Evolutionary conservation across 257 asterid genomes (phyloP).

Genomic region (Plantago ovata): DNA sequence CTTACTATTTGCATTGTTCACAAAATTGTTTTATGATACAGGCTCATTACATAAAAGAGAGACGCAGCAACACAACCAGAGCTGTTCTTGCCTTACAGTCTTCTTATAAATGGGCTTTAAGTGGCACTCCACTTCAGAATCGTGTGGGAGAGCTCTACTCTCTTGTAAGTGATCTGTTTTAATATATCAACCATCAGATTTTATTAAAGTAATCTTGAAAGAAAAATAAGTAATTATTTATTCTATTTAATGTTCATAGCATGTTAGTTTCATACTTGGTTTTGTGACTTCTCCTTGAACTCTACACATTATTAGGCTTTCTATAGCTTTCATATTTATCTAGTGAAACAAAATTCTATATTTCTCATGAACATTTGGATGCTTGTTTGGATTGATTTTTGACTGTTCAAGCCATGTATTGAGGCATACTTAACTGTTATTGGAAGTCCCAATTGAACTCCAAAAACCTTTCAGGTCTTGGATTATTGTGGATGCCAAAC

Average conservation of each 20-base stretch:
- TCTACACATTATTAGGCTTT: not conserved
- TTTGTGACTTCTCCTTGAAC: not conserved
- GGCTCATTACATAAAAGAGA: constrained; percentile 92
- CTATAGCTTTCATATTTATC: too few species aligned
- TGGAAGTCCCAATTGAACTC: too few species aligned
- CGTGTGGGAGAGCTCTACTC: constrained; percentile 98
- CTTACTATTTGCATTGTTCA: constrained; percentile 5
- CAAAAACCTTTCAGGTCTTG: too few species aligned
- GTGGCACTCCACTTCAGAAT: constrained; percentile 99
- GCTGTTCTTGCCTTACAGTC: constrained; percentile 80
- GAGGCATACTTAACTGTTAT: too few species aligned
- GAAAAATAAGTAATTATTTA: not conserved
- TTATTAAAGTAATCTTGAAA: not conserved
- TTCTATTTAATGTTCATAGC: not conserved
- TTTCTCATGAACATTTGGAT: too few species aligned
- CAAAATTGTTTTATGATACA: constrained; percentile 23
- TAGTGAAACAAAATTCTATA: too few species aligned
- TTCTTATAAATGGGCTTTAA: constrained; percentile 86
- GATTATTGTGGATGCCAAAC: too few species aligned
- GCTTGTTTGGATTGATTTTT: too few species aligned
- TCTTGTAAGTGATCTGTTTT: constrained; percentile 50
- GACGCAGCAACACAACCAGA: constrained; percentile 79
- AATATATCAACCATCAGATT: too few species aligned
- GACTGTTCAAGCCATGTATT: too few species aligned
- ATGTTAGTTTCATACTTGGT: not conserved